A percentile compares a stretch with the other conserved stretches of the same genome.
Conservation (phyloP, 768 basidiomycete genomes). For the Termitomyces sp. region DNA sequence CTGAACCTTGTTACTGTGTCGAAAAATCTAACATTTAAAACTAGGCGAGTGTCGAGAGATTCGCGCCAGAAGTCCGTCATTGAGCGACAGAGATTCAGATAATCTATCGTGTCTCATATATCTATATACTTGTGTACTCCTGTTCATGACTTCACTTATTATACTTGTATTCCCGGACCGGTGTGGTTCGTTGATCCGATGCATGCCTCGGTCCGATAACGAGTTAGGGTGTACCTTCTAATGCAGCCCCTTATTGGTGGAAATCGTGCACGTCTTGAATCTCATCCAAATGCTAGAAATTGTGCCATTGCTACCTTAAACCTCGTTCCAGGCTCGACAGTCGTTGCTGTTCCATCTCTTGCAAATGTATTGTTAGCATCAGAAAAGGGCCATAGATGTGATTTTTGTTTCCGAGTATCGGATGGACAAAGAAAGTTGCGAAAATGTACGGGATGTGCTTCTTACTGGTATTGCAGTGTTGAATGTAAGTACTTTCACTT, state of each 20-base stretch:
- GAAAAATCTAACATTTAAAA: not conserved
- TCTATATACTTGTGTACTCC: not conserved
- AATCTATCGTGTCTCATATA: slow-evolving; percentile 6
- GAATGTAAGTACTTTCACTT: slow-evolving; percentile 41
- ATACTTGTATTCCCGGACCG: too few species aligned
- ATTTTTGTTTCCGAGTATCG: slow-evolving; percentile 46
- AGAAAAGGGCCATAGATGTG: slow-evolving; percentile 65
- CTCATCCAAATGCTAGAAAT: slow-evolving; percentile 44
- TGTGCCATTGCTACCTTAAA: slow-evolving; percentile 37
- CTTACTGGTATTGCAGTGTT: slow-evolving; percentile 69
- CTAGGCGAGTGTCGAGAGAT: slow-evolving; percentile 76
- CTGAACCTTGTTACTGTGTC: not conserved
- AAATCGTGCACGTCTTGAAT: slow-evolving; percentile 27
- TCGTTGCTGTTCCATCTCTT: slow-evolving; percentile 43
- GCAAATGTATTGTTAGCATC: slow-evolving; percentile 42
- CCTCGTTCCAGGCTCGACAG: slow-evolving; percentile 39
- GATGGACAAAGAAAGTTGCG: slow-evolving; percentile 30
- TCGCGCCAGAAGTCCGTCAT: slow-evolving; percentile 75
- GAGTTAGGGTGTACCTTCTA: too few species aligned
- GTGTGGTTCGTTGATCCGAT: too few species aligned
- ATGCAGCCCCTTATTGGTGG: slow-evolving; percentile 2
- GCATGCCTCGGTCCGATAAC: too few species aligned
- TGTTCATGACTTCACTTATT: not conserved
- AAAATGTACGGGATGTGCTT: slow-evolving; percentile 61
- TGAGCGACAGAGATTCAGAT: slow-evolving; percentile 64